Conservation (phyloP, 2,329 filamentous ascomycete genomes). For the Aschersonia sp. region DNA sequence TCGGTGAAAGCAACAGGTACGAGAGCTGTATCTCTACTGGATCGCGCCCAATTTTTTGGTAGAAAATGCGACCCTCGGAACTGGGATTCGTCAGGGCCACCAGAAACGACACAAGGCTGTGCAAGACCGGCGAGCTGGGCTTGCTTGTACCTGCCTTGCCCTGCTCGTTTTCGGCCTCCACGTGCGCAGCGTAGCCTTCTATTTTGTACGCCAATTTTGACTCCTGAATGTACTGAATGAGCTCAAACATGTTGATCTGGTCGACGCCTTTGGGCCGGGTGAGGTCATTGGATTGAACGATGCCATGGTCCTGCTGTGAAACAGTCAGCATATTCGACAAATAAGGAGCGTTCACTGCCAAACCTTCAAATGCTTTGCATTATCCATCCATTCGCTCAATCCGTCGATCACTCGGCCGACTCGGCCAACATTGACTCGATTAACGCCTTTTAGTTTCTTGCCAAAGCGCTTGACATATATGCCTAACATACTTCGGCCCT, state of each 20-base stretch:
- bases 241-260: conserved; percentile 85
- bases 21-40: conserved; percentile 46
- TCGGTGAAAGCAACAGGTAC: conserved; percentile 83
- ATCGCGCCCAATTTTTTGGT: conserved; percentile 28
- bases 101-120: conserved; percentile 49
- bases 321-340: not conserved
- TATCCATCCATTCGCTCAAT: conserved; percentile 53
- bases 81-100: conserved; percentile 76
- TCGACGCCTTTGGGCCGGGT: conserved; percentile 78
- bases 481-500: conserved; percentile 60
- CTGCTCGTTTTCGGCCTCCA: conserved; percentile 31
- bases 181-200: conserved; percentile 65
- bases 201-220: conserved; percentile 92
- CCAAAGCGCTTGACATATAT: conserved; percentile 79
- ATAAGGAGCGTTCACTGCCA: not conserved
- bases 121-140: conserved; percentile 33
- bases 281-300: conserved; percentile 56
- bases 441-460: conserved; percentile 77
- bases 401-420: conserved; percentile 73
- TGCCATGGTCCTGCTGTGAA: conserved; percentile 39
- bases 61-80: conserved; percentile 52
- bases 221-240: conserved; percentile 76
- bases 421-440: conserved; percentile 81
- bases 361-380: conserved; percentile 30
- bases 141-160: conserved; percentile 8